phyloP scores from a whole-genome alignment of 768 basidiomycete species.

The Pisolithus sp. region DNA sequence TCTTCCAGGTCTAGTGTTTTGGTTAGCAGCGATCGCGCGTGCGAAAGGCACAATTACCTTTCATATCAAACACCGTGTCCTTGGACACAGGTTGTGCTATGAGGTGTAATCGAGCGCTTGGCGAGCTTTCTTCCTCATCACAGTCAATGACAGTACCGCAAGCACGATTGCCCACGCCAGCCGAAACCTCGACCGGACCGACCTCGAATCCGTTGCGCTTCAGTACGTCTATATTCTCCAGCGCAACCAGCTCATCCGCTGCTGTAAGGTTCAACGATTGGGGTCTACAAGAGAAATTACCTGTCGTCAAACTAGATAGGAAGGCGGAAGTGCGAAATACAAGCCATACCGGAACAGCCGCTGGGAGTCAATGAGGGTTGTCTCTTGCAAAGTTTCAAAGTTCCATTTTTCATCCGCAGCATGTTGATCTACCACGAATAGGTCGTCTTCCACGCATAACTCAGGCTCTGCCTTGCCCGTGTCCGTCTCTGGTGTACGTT shows the following conservation, averaged over 20 bases:
- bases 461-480: neutral
- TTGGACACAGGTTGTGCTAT: constrained; percentile 88
- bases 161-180: constrained; percentile 1
- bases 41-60: constrained; percentile 45
- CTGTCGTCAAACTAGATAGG: neutral
- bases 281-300: constrained; percentile 45
- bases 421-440: constrained; percentile 97
- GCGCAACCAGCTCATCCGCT: constrained; percentile 80
- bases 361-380: constrained; percentile 86
- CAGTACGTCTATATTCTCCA: constrained; percentile 82
- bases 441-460: constrained; percentile 55
- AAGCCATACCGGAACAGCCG: constrained; percentile 65
- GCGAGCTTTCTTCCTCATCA: constrained; percentile 14
- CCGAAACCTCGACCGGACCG: constrained; percentile 40
- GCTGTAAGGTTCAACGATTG: constrained; percentile 77
- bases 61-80: constrained; percentile 80
- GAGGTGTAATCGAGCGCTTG: constrained; percentile 46
- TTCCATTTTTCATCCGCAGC: constrained; percentile 99
- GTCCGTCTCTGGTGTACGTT: constrained; percentile 30
- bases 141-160: constrained; percentile 11
- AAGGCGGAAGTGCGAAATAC: neutral
- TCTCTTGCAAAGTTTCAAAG: constrained; percentile 88
- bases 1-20: constrained; percentile 76
- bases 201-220: constrained; percentile 89
- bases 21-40: constrained; percentile 2